These are phyloP conservation scores for Allomyces javanicus DNA, from an alignment of 192 early-diverging fungal species.

Conservation along the genomic window DNA sequence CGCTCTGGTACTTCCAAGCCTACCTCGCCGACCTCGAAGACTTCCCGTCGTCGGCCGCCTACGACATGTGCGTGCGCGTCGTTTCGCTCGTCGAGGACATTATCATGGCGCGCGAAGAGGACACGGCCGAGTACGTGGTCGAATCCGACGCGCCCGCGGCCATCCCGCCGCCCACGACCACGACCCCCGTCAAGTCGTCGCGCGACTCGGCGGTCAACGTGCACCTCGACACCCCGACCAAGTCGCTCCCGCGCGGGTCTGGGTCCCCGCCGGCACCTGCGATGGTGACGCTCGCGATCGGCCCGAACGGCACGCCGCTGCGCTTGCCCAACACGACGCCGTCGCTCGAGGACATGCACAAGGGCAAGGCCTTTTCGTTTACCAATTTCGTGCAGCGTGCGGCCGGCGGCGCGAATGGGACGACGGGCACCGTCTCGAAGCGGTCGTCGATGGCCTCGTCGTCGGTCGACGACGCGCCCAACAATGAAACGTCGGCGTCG, in stretches of 20 bases:
- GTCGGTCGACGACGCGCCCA: too few species aligned
- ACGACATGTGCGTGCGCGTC: not conserved
- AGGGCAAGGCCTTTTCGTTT: constrained; percentile 48
- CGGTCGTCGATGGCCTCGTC: too few species aligned
- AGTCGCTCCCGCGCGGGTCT: too few species aligned
- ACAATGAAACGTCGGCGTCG: not conserved
- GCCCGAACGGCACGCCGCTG: too few species aligned
- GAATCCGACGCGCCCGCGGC: too few species aligned
- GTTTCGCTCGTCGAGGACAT: not conserved
- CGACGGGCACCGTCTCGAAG: not conserved
- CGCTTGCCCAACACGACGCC: constrained; percentile 18
- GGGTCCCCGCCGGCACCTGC: too few species aligned
- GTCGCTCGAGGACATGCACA: constrained; percentile 47
- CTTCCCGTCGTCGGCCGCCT: not conserved
- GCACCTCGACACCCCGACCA: too few species aligned
- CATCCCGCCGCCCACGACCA: too few species aligned
- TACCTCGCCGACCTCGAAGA: constrained; percentile 51
- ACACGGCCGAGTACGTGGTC: not conserved
- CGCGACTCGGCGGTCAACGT: too few species aligned
- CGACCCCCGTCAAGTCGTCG: too few species aligned
- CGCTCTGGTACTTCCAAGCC: constrained; percentile 83
- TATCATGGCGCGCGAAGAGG: too few species aligned
- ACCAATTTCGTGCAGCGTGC: not conserved
- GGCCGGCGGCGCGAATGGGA: not conserved
- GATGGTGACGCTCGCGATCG: too few species aligned